Percentiles rank a stretch among this genome's conserved stretches.
Evolutionary conservation across 2,329 filamentous ascomycete genomes (phyloP).

Genomic region (Venturia effusa): DNA sequence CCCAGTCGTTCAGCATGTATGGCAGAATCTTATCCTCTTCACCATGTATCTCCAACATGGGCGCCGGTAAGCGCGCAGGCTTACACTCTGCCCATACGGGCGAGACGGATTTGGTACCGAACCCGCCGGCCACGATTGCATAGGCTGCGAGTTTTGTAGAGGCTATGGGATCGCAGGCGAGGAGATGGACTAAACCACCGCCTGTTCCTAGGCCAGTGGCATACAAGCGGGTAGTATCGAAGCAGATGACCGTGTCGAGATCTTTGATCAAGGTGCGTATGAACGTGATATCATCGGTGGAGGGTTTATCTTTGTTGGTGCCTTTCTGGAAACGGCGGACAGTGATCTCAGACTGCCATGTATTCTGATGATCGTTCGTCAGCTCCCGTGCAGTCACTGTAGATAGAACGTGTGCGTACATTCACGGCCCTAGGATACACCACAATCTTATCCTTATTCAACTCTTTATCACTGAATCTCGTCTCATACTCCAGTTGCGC

Average conservation of each 20-base stretch:
- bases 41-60: constrained; percentile 9
- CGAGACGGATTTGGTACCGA: neutral
- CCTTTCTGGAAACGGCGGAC: constrained; percentile 1
- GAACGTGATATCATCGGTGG: constrained; percentile 6
- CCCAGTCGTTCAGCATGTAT: constrained; percentile 7
- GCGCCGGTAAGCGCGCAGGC: neutral
- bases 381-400: neutral
- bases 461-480: neutral
- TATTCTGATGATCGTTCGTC: neutral
- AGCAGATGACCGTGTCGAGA: constrained; percentile 10
- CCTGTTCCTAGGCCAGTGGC: constrained; percentile 10
- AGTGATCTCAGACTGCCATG: constrained; percentile 8
- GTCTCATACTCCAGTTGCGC: neutral
- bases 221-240: constrained; percentile 8
- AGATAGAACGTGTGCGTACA: neutral
- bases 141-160: constrained; percentile 8
- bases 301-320: neutral
- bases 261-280: neutral
- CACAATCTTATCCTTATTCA: constrained; percentile 2
- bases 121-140: constrained; percentile 4
- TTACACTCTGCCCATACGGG: constrained; percentile 3
- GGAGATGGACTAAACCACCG: constrained; percentile 6
- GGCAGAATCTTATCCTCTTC: constrained; percentile 7
- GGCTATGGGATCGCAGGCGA: constrained; percentile 8
- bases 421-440: constrained; percentile 8